Evolutionary conservation across 768 basidiomycete species (phyloP).

Genomic region (Melanogaster broomeanus): DNA sequence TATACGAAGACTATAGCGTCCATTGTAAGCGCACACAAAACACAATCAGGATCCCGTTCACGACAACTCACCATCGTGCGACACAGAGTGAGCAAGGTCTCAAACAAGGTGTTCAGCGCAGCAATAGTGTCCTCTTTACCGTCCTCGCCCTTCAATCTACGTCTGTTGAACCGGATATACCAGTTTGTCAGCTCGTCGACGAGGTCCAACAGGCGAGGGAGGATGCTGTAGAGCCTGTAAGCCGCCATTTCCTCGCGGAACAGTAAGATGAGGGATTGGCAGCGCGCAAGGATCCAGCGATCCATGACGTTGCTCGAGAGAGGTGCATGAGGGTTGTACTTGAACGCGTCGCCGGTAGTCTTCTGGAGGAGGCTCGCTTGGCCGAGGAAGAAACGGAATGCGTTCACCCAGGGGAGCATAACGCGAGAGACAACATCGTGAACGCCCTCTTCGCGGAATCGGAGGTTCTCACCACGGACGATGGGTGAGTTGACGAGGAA

Average conservation of each 20-base stretch:
- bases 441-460: conserved; percentile 98
- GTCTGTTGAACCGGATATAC: conserved; percentile 99
- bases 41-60: background rate
- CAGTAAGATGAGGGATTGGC: conserved; percentile 91
- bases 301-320: conserved; percentile 96
- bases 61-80: conserved; percentile 79
- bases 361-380: conserved; percentile 89
- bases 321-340: conserved; percentile 84
- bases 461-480: conserved; percentile 94
- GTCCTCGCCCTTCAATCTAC: conserved; percentile 92
- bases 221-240: conserved; percentile 96
- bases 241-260: conserved; percentile 96
- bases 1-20: conserved; percentile 83
- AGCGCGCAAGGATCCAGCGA: conserved; percentile 96
- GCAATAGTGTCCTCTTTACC: conserved; percentile 83
- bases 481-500: conserved; percentile 99
- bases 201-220: conserved; percentile 89
- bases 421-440: conserved; percentile 96
- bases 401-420: conserved; percentile 96
- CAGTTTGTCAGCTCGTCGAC: conserved; percentile 98
- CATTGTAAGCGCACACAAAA: background rate
- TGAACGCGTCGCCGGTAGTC: conserved; percentile 71
- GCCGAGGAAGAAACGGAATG: conserved; percentile 99
- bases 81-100: conserved; percentile 91
- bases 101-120: conserved; percentile 95